Conservation (phyloP, 306 rosid genomes). For the Quillaja saponaria region DNA sequence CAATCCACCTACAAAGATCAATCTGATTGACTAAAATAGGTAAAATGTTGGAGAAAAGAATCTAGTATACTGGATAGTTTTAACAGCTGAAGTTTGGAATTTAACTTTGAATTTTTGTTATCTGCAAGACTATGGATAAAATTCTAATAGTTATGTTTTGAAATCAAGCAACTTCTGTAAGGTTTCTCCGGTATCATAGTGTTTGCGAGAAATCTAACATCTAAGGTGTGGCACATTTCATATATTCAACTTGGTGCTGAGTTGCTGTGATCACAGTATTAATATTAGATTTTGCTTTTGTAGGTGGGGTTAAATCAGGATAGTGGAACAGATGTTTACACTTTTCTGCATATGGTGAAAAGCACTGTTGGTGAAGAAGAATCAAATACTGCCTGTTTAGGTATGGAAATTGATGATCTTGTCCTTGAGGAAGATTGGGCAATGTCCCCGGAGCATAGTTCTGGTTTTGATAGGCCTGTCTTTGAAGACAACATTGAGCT, state of each 20-base stretch:
- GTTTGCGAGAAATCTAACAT: no score
- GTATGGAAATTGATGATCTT: constrained; percentile 75
- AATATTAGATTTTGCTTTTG: constrained; percentile 28
- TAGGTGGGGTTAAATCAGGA: constrained; percentile 57
- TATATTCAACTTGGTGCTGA: constrained; percentile 25
- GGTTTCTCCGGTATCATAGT: no score
- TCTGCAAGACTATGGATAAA: no score
- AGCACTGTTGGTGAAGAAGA: constrained; percentile 53
- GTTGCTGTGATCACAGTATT: constrained; percentile 15
- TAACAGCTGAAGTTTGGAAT: no score
- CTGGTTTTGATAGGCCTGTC: constrained; percentile 60
- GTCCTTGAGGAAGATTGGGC: constrained; percentile 56
- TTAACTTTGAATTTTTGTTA: no score
- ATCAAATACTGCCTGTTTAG: constrained; percentile 57
- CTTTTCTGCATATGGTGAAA: constrained; percentile 69
- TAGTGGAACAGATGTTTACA: constrained; percentile 68
- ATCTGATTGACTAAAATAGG: no score
- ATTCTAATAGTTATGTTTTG: no score
- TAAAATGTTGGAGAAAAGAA: no score
- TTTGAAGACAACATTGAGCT: constrained; percentile 66
- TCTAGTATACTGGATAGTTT: no score
- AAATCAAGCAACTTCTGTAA: no score
- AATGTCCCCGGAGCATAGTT: constrained; percentile 59
- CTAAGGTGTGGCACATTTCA: no score
- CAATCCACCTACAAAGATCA: no score